These are phyloP conservation scores for Endoconidiophora polonica DNA, from an alignment of 2,329 filamentous ascomycete species.

Conservation along the genomic window DNA sequence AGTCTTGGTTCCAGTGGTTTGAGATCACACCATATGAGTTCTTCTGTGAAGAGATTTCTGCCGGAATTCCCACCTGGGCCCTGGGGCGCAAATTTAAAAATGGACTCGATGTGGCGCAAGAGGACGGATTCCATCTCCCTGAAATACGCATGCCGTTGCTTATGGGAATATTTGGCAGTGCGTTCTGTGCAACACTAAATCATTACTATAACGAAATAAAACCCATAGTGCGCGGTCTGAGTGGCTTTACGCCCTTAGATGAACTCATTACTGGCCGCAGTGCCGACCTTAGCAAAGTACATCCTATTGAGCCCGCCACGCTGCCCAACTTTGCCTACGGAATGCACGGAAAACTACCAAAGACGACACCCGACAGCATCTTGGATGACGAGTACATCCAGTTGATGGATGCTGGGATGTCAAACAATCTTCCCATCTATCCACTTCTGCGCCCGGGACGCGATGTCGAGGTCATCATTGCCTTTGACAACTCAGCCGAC, in stretches of 20 bases:
- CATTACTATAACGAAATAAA: slow-evolving; percentile 92
- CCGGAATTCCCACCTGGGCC: slow-evolving; percentile 90
- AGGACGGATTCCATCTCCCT: slow-evolving; percentile 54
- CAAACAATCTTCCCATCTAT: slow-evolving; percentile 93
- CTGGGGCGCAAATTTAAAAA: slow-evolving; percentile 67
- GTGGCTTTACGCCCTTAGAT: slow-evolving; percentile 63
- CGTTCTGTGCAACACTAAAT: slow-evolving; percentile 86
- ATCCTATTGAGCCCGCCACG: slow-evolving; percentile 80
- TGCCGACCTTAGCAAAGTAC: slow-evolving; percentile 74
- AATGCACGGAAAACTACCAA: slow-evolving; percentile 58
- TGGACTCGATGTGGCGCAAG: slow-evolving; percentile 47
- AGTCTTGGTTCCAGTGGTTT: slow-evolving; percentile 96
- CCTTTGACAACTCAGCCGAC: slow-evolving; percentile 89
- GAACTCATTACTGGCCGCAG: slow-evolving; percentile 68
- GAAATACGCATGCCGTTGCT: slow-evolving; percentile 71
- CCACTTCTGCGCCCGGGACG: slow-evolving; percentile 77
- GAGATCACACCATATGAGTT: slow-evolving; percentile 91
- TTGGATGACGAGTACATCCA: slow-evolving; percentile 55
- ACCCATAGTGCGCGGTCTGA: slow-evolving; percentile 59
- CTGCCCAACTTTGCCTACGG: slow-evolving; percentile 82
- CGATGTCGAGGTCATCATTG: slow-evolving; percentile 75
- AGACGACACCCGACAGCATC: slow-evolving; percentile 62
- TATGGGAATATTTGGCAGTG: slow-evolving; percentile 90
- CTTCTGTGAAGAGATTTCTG: slow-evolving; percentile 80
- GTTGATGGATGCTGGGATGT: slow-evolving; percentile 97